Percentiles rank a stretch among this genome's conserved stretches.
These are phyloP conservation scores for Jacaranda mimosifolia DNA, from an alignment of 257 asterid genomes.

Conservation along the genomic window DNA sequence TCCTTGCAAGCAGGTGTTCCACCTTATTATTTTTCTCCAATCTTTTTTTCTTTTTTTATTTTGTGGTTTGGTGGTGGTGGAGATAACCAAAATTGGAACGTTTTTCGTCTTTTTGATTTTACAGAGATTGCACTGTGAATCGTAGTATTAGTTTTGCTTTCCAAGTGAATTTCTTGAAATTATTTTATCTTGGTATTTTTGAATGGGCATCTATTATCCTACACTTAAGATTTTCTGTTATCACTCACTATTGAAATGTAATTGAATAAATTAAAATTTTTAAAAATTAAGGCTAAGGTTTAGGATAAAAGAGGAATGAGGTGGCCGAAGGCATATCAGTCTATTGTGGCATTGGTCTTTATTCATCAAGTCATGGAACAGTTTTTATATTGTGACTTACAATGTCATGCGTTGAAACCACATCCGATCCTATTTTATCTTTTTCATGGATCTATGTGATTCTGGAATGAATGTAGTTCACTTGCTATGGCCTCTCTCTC, in stretches of 20 bases:
- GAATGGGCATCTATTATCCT: background rate
- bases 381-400: background rate
- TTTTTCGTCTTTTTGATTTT: background rate
- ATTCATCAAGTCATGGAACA: constrained; percentile 9
- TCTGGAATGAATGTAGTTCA: background rate
- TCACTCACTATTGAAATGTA: background rate
- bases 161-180: background rate
- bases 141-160: background rate
- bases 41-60: no score
- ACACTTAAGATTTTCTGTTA: background rate
- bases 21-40: constrained; percentile 4
- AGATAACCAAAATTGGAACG: background rate
- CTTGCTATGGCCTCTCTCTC: no score
- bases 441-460: background rate
- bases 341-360: background rate
- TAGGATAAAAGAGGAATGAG: constrained; percentile 1
- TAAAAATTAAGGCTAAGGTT: background rate
- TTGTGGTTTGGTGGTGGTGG: background rate
- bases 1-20: constrained; percentile 77
- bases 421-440: background rate
- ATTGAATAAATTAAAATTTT: background rate
- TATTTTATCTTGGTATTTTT: background rate
- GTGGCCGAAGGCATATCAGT: background rate
- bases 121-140: background rate
- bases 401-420: constrained; percentile 1